Evolutionary conservation across 495 filamentous ascomycete species (phyloP), one percentile per base, ranked within the genome.

Genomic region (Tuber brumale): DNA sequence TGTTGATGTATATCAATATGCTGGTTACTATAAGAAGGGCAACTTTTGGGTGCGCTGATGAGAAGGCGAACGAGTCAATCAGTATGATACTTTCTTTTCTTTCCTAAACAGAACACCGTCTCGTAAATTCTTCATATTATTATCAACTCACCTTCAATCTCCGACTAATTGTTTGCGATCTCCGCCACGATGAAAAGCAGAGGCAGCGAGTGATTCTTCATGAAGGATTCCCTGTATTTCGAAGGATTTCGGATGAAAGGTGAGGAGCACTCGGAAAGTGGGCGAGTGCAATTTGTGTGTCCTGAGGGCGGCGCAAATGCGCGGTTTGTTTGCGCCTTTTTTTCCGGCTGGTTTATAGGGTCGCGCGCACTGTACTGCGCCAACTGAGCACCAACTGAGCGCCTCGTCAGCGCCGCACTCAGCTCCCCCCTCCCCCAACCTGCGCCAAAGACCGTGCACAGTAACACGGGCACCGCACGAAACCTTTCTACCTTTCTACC

Each of bases 311-410:
- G 27, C 16, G 14, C 14, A 3, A 31, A 35, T 66, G 7, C 12
- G 14, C 27, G 5, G 31, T 7, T 35, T 35, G 57, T 66, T 31
- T 66, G 14, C 0, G 3, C 16, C 7, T 35, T 5, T 0, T 2
- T 66, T 7, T 1, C 27, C 31, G 0, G 2, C 12, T 0, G 10
- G 12, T 7, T 14, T 7, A 14, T 6, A 18, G 5, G 1, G 0
- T 9, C n/a, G 46, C 6, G 46, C 6, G 46, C 19, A 51, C 21
- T n/a, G 1, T 8, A 51, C 3, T 1, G n/a, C 27, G 3, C 10
- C 14, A 5, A 12, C 7, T 3, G 2, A 9, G 51, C 27, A 12
- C 10, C 14, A 5, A 12, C 7, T 3, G 2, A 9, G 51, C 3
- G 51, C 51, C n/a, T 61, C 10, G 10, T 61, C 51, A 14, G 23